A percentile compares a stretch with the other conserved stretches of the same genome.
Conservation (phyloP, 805 yeast genomes). For the Ogataea neopini region DNA sequence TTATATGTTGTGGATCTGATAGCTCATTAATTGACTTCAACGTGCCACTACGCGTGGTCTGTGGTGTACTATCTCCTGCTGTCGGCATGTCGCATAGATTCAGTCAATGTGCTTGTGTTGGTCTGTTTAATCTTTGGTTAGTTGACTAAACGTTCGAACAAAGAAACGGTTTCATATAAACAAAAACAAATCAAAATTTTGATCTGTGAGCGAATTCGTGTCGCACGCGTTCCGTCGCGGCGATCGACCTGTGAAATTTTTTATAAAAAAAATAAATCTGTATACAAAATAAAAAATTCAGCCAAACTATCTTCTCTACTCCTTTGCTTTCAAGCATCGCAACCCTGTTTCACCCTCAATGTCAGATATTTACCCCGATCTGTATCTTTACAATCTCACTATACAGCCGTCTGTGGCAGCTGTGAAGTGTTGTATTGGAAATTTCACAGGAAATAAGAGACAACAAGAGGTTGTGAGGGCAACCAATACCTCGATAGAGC, state of each 20-base stretch:
- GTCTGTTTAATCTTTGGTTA: too few species aligned
- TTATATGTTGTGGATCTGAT: conserved; percentile 36
- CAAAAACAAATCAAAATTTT: not conserved
- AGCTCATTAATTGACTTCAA: conserved; percentile 15
- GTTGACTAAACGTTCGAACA: too few species aligned
- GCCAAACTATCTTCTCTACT: not conserved
- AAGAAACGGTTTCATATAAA: not conserved
- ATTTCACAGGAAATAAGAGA: conserved; percentile 55
- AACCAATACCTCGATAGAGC: conserved; percentile 52
- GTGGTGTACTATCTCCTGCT: not conserved
- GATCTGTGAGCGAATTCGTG: not conserved
- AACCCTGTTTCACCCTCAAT: conserved; percentile 5
- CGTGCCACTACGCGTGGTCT: not conserved
- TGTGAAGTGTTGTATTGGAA: conserved; percentile 61
- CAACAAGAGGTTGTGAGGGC: conserved; percentile 65
- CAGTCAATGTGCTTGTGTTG: too few species aligned
- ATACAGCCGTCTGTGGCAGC: conserved; percentile 60
- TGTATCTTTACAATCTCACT: conserved; percentile 69
- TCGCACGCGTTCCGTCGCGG: conserved; percentile 5
- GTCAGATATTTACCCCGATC: conserved; percentile 34
- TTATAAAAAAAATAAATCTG: not conserved
- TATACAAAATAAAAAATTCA: conserved; percentile 1
- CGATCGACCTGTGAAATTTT: not conserved
- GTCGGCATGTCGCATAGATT: too few species aligned
- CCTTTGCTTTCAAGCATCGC: not conserved